Evolutionary conservation across 2,329 filamentous ascomycete genomes (phyloP).

Genomic region (Elsinoe ampelina): DNA sequence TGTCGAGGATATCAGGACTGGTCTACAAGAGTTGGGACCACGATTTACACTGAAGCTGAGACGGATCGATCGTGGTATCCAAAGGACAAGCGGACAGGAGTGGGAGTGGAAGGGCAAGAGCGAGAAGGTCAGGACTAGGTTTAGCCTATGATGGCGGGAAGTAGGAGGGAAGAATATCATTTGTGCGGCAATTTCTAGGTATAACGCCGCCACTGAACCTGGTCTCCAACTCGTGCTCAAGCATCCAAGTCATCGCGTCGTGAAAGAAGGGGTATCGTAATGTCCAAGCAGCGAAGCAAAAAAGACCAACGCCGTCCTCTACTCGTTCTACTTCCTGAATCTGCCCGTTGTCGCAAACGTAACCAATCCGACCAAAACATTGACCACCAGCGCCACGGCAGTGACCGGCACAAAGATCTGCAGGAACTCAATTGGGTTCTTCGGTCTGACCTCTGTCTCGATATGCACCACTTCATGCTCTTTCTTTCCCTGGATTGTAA

Average conservation of each 20-base stretch:
- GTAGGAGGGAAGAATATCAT: not conserved
- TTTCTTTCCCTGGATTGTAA: slow-evolving; percentile 25
- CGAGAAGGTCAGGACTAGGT: slow-evolving; percentile 89
- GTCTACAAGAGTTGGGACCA: slow-evolving; percentile 83
- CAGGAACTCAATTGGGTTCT: slow-evolving; percentile 32
- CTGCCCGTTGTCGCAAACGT: slow-evolving; percentile 18
- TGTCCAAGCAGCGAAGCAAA: not conserved
- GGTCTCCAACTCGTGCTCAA: not conserved
- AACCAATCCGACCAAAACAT: slow-evolving; percentile 25
- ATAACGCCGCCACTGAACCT: not conserved
- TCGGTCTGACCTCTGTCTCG: slow-evolving; percentile 38
- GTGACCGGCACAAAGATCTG: slow-evolving; percentile 35
- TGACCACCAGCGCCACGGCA: slow-evolving; percentile 29
- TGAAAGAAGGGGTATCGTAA: slow-evolving; percentile 8
- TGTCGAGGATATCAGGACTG: slow-evolving; percentile 74
- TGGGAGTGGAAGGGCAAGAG: slow-evolving; percentile 96
- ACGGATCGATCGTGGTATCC: slow-evolving; percentile 84
- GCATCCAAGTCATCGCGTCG: not conserved
- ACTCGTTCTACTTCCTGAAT: not conserved
- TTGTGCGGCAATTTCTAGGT: not conserved
- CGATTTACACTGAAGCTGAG: slow-evolving; percentile 78
- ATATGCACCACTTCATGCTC: slow-evolving; percentile 35
- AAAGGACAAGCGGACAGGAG: slow-evolving; percentile 64
- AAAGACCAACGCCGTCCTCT: slow-evolving; percentile 1
- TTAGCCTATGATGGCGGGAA: slow-evolving; percentile 58